A percentile compares a stretch with the other conserved stretches of the same genome.
phyloP scores from a whole-genome alignment of 352 stramenopile species.

The Pythium vanterpoolii region DNA sequence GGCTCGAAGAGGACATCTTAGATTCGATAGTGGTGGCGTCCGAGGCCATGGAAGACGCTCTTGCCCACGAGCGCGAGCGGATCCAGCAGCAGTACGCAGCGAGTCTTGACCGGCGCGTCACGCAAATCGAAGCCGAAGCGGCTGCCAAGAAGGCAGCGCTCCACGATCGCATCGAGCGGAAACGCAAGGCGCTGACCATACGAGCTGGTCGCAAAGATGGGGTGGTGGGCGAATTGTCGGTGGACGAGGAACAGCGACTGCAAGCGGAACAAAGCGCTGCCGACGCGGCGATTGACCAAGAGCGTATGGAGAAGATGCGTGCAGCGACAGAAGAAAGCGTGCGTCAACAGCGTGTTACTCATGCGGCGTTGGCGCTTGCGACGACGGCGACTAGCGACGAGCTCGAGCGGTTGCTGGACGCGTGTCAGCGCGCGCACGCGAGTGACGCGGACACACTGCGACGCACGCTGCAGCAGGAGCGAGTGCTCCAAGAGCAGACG shows the following conservation, averaged over 20 bases:
- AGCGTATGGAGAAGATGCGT: neutral
- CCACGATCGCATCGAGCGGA: slow-evolving; percentile 12
- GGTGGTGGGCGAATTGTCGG: too few relatives aligned
- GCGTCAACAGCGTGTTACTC: neutral
- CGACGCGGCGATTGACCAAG: slow-evolving; percentile 1
- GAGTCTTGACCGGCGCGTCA: slow-evolving; percentile 2
- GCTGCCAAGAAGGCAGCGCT: slow-evolving; percentile 1
- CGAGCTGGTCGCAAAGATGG: neutral
- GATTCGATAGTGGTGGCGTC: neutral
- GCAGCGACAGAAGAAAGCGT: neutral
- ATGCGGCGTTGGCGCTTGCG: neutral
- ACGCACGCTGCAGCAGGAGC: slow-evolving; percentile 9
- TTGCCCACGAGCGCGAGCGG: slow-evolving; percentile 5
- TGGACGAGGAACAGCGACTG: neutral
- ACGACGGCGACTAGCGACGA: slow-evolving; percentile 3
- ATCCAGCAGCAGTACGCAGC: slow-evolving; percentile 17
- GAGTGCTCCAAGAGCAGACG: slow-evolving; percentile 8
- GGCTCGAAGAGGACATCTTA: slow-evolving; percentile 22
- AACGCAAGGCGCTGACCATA: slow-evolving; percentile 6
- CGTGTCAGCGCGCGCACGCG: slow-evolving; percentile 7
- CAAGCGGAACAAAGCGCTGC: neutral
- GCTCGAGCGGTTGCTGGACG: slow-evolving; percentile 7
- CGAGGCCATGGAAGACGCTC: slow-evolving; percentile 5
- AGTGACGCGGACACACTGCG: slow-evolving; percentile 6
- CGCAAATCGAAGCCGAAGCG: slow-evolving; percentile 2